Evolutionary conservation across 192 early-diverging fungal species (phyloP).

Genomic region (Mycoemilia scoparia): DNA sequence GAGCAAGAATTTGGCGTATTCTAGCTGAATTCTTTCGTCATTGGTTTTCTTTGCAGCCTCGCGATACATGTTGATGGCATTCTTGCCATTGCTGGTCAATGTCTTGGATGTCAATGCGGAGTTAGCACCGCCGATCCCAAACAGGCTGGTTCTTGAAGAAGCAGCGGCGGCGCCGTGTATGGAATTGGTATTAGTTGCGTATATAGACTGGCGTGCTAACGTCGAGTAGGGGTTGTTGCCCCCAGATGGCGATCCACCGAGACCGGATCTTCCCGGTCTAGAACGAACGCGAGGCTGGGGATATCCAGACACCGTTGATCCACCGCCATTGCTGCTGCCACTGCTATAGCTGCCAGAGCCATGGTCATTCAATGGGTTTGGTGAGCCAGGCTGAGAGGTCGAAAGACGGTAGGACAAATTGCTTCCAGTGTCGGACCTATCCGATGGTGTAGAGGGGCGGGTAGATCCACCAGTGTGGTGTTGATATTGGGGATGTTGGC

Average conservation of each 20-base stretch:
- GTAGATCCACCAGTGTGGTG: no score
- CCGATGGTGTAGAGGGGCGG: no score
- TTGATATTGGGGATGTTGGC: no score
- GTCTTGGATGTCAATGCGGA: constrained; percentile 28
- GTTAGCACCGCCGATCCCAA: constrained; percentile 11
- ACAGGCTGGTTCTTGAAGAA: constrained; percentile 21
- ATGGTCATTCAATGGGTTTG: no score
- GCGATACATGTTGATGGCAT: constrained; percentile 46
- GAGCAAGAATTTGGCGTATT: constrained; percentile 59
- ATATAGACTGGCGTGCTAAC: constrained; percentile 31
- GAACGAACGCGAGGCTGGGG: constrained; percentile 13
- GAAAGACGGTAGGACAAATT: no score
- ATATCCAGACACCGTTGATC: no score
- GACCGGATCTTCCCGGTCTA: constrained; percentile 17
- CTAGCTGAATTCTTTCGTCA: constrained; percentile 49
- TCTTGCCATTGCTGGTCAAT: constrained; percentile 21
- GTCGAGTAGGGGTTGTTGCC: constrained; percentile 27
- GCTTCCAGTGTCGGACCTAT: no score
- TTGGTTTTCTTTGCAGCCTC: constrained; percentile 60
- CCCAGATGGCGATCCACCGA: constrained; percentile 2
- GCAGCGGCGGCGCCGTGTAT: no score
- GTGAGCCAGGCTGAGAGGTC: no score
- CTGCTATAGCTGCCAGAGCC: no score
- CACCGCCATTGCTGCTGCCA: no score
- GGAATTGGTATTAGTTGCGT: constrained; percentile 29